These are phyloP conservation scores for Suillus ampliporus DNA, from an alignment of 768 basidiomycete species.

Conservation along the genomic window DNA sequence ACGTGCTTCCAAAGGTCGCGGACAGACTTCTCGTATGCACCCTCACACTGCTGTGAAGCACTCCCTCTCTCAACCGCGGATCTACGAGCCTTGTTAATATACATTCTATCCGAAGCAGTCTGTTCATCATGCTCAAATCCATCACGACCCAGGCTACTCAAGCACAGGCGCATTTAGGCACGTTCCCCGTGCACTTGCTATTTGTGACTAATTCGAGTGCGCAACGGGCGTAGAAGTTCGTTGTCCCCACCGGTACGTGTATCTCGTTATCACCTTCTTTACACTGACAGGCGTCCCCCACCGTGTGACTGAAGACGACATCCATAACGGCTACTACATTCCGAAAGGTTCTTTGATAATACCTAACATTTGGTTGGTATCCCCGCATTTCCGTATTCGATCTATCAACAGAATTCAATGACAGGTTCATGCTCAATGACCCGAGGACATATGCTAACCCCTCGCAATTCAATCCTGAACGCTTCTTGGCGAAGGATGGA, in stretches of 20 bases:
- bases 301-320: slow-evolving; percentile 61
- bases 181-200: no score
- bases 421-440: slow-evolving; percentile 30
- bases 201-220: no score
- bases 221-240: no score
- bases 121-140: no score
- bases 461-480: slow-evolving; percentile 58
- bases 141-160: no score
- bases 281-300: slow-evolving; percentile 44
- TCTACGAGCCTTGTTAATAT: no score
- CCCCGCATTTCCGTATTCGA: slow-evolving; percentile 15
- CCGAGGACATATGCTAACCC: slow-evolving; percentile 51
- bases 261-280: slow-evolving; percentile 28
- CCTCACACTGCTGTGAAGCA: no score
- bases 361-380: slow-evolving; percentile 27
- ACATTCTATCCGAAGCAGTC: no score
- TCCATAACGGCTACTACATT: slow-evolving; percentile 66
- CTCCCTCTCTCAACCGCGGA: no score
- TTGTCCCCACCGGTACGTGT: slow-evolving; percentile 55
- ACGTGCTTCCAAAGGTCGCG: no score
- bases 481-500: slow-evolving; percentile 51
- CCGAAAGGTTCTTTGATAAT: slow-evolving; percentile 48
- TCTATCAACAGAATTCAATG: not conserved
- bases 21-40: no score
- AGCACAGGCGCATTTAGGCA: no score